These are phyloP conservation scores for Coffea canephora DNA, from an alignment of 257 asterid species.

Conservation along the genomic window DNA sequence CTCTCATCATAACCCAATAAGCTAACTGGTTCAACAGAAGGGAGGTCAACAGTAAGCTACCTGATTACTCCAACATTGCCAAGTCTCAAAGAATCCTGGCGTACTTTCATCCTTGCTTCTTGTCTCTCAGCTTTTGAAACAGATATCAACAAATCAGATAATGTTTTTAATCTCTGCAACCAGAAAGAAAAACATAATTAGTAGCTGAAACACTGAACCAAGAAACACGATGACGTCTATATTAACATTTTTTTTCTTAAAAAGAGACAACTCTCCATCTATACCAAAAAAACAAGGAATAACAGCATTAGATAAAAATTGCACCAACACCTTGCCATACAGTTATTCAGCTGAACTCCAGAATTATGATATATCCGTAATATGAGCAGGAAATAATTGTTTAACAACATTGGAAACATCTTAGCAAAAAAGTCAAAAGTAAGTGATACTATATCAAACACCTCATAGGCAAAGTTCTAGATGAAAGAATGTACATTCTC, in stretches of 20 bases:
- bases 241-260: neutral
- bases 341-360: neutral
- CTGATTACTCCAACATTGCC: constrained; percentile 95
- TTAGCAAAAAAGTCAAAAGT: neutral
- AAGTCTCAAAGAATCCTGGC: constrained; percentile 89
- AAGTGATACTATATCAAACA: neutral
- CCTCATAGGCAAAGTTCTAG: neutral
- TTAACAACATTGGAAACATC: neutral
- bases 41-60: constrained; percentile 32
- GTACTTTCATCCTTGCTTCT: constrained; percentile 93
- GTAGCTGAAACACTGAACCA: constrained; percentile 22
- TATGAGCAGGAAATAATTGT: neutral
- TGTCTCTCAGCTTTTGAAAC: constrained; percentile 97
- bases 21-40: neutral
- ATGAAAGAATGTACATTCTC: neutral
- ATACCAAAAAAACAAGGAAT: neutral
- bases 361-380: neutral
- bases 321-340: neutral
- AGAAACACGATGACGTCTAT: neutral
- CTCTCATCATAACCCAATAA: neutral
- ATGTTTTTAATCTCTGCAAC: constrained; percentile 78
- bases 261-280: neutral
- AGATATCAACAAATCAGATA: constrained; percentile 87
- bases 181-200: constrained; percentile 20
- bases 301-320: neutral